phyloP scores from a whole-genome alignment of 2,329 filamentous ascomycete genomes.

The Trichoderma polysporum region DNA sequence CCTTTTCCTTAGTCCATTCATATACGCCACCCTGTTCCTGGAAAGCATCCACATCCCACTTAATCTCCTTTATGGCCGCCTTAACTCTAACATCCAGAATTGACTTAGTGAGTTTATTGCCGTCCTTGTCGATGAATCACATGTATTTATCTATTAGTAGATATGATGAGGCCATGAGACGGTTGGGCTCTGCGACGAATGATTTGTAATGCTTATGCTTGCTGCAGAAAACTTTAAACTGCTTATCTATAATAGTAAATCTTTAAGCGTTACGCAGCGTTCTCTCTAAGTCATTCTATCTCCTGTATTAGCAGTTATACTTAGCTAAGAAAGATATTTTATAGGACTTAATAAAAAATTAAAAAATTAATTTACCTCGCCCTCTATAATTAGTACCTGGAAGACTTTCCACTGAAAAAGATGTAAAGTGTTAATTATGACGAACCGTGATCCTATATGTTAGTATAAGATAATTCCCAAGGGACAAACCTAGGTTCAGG shows the following conservation, averaged over 20 bases:
- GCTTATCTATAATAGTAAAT: conserved; percentile 47
- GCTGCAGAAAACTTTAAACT: conserved; percentile 47
- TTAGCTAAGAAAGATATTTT: background rate
- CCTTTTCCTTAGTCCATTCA: conserved; percentile 33
- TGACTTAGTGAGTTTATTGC: conserved; percentile 33
- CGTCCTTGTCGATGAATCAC: conserved; percentile 48
- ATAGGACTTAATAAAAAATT: no score
- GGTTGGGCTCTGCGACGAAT: conserved; percentile 51
- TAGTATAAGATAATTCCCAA: no score
- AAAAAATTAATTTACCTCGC: conserved; percentile 33
- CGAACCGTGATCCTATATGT: no score
- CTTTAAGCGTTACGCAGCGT: conserved; percentile 42
- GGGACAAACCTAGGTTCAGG: no score
- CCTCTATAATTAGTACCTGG: conserved; percentile 51
- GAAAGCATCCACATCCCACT: conserved; percentile 48
- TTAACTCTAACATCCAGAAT: conserved; percentile 50
- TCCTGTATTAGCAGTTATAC: background rate
- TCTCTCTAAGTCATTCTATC: conserved; percentile 46
- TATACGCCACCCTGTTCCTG: conserved; percentile 46
- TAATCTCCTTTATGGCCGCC: conserved; percentile 43
- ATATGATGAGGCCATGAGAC: conserved; percentile 52
- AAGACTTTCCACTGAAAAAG: conserved; percentile 58
- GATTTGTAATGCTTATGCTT: conserved; percentile 41
- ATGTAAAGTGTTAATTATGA: conserved; percentile 36
- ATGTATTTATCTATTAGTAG: conserved; percentile 52